Percentiles rank a stretch among this genome's conserved stretches.
Conservation (phyloP, 1,284 basidiomycete genomes). For the Melampsora medusae region DNA sequence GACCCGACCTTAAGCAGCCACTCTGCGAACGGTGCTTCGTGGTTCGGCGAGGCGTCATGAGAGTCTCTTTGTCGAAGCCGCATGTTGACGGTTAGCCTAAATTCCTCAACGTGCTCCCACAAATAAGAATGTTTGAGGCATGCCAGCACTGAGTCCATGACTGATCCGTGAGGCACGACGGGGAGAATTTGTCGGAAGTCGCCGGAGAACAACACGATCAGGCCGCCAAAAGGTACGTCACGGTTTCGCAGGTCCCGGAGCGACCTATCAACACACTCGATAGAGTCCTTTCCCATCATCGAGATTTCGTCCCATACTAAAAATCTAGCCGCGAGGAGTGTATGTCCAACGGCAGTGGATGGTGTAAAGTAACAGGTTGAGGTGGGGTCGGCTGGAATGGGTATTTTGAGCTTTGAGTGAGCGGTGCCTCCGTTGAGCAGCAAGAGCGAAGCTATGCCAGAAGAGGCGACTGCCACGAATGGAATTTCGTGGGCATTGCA, state of each 20-base stretch:
- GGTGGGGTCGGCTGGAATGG: too few relatives aligned
- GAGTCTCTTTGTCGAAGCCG: not conserved
- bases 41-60: too few relatives aligned
- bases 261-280: not conserved
- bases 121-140: not conserved
- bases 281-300: not conserved
- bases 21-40: too few relatives aligned
- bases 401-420: too few relatives aligned
- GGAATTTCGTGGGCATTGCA: too few relatives aligned
- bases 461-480: too few relatives aligned
- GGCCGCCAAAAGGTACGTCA: not conserved
- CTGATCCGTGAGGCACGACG: not conserved
- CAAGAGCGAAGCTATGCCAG: too few relatives aligned
- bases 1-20: not conserved
- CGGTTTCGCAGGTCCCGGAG: not conserved
- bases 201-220: not conserved
- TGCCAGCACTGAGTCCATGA: not conserved
- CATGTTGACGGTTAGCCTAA: not conserved
- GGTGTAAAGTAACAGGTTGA: too few relatives aligned
- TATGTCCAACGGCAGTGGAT: constrained; percentile 52
- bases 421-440: too few relatives aligned
- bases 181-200: constrained; percentile 12
- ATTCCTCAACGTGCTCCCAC: not conserved
- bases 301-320: constrained; percentile 13
- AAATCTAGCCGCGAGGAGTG: not conserved